Conservation (phyloP, 2,329 filamentous ascomycete genomes). For the Phyllosticta citrichinensis region DNA sequence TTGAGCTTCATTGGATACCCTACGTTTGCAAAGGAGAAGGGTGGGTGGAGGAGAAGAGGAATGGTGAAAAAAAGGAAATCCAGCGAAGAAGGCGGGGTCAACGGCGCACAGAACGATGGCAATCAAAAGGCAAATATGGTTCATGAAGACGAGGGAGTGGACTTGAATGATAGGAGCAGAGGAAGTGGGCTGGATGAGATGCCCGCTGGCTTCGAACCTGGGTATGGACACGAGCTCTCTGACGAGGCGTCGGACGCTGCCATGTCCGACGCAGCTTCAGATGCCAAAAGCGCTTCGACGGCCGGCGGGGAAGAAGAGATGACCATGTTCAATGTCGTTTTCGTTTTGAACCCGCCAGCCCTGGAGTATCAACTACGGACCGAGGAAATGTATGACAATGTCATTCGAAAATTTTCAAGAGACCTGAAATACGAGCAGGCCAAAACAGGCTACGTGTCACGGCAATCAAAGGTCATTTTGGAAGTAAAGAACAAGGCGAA, state of each 20-base stretch:
- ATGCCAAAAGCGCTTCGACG: conserved; percentile 29
- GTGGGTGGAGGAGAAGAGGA: conserved; percentile 29
- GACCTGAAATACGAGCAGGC: conserved; percentile 89
- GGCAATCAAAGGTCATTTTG: conserved; percentile 75
- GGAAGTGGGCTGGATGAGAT: background rate
- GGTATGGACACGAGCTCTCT: conserved; percentile 30
- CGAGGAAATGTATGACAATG: conserved; percentile 75
- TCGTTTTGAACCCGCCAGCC: conserved; percentile 72
- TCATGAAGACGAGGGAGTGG: conserved; percentile 12
- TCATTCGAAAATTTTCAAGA: conserved; percentile 87
- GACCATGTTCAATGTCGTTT: conserved; percentile 97
- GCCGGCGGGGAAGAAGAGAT: conserved; percentile 54
- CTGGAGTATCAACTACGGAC: conserved; percentile 64
- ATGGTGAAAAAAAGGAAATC: conserved; percentile 15
- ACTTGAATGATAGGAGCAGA: conserved; percentile 8
- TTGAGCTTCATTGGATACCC: conserved; percentile 32
- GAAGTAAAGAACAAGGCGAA: conserved; percentile 71
- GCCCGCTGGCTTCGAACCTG: conserved; percentile 27
- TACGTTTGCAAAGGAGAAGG: conserved; percentile 32
- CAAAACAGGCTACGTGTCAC: conserved; percentile 81
- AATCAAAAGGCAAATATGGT: conserved; percentile 11
- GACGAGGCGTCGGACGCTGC: conserved; percentile 11
- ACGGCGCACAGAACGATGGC: background rate
- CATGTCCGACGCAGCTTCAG: conserved; percentile 27
- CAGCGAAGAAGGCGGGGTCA: background rate